Percentiles rank a stretch among this genome's conserved stretches.
phyloP scores from a whole-genome alignment of 306 rosid genomes.

The Cicer pinnatifidum region DNA sequence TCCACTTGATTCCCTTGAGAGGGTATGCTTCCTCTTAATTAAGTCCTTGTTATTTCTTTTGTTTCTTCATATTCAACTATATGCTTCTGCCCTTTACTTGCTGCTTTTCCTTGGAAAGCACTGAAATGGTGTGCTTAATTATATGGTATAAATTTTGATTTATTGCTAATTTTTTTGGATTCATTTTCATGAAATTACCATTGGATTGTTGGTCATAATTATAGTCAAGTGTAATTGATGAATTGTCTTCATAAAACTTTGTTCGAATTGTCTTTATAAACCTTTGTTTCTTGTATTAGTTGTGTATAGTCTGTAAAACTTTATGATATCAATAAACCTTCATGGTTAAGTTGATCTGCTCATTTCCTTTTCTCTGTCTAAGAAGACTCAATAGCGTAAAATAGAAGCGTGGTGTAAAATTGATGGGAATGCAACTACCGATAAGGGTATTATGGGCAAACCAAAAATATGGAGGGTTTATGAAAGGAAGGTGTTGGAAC shows the following conservation, averaged over 20 bases:
- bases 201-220: slow-evolving; percentile 17
- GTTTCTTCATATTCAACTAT: slow-evolving; percentile 8
- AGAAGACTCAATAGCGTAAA: neutral
- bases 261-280: slow-evolving; percentile 30
- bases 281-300: slow-evolving; percentile 31
- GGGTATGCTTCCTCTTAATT: slow-evolving; percentile 55
- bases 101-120: neutral
- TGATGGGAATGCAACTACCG: too few relatives aligned
- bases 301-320: neutral
- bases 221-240: slow-evolving; percentile 4
- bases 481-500: too few relatives aligned
- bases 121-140: slow-evolving; percentile 34
- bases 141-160: slow-evolving; percentile 19
- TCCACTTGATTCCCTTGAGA: slow-evolving; percentile 69
- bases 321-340: slow-evolving; percentile 9
- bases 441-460: too few relatives aligned
- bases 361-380: slow-evolving; percentile 19
- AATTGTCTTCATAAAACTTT: slow-evolving; percentile 34
- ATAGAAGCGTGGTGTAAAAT: neutral
- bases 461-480: too few relatives aligned
- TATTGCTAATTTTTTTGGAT: slow-evolving; percentile 8
- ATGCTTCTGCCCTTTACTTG: slow-evolving; percentile 6
- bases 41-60: slow-evolving; percentile 32
- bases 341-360: slow-evolving; percentile 19
- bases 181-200: slow-evolving; percentile 16